Base-by-base conservation (phyloP, 768 basidiomycete species). In the Psilocybe tampanensis region DNA sequence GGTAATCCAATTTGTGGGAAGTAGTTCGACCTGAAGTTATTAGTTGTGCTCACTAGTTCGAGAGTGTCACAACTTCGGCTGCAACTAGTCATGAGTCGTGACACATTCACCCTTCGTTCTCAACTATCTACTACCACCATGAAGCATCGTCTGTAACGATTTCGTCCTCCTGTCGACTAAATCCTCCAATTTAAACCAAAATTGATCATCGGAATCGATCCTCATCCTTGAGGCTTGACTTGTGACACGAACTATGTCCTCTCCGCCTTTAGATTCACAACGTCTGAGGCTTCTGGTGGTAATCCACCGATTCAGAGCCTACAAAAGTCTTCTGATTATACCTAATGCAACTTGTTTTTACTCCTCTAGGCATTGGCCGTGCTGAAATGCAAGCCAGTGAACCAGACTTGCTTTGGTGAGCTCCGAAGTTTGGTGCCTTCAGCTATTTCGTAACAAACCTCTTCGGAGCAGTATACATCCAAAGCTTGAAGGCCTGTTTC, bases 331-430 rank as follows among this genome's bases (percentile, higher is more conserved):
- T 54, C 22, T 54, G 41, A 33, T 44, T 21, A 39, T n/a, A 13
- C 12, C 12, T 39, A 3, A 39, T 44, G 17, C 42, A 22, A 42
- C 44, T 15, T 41, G 34, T 49, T 52, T 55, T 59, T 21, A 55
- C 49, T 9, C 13, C 19, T 47, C 33, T 44, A 85, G 82, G 82
- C 81, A 9, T 62, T 85, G 22, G 67, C 73, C 19, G 76, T 77
- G 8, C 67, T 84, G 26, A 76, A 73, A 67, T 73, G 71, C 66
- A 82, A 80, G 55, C 80, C 81, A 23, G 52, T 65, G 17, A 60
- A 70, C 21, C 72, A 77, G 59, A 78, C 80, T 9, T 70, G 72
- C 58, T 58, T 70, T 48, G 72, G 83, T 82, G 60, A 42, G 18
- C 44, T 44, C n/a, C 19, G 13, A 44, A 42, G 47, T n/a, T 19